phyloP scores from a whole-genome alignment of 2,329 filamentous ascomycete species.

The Apiospora kogelbergensis region DNA sequence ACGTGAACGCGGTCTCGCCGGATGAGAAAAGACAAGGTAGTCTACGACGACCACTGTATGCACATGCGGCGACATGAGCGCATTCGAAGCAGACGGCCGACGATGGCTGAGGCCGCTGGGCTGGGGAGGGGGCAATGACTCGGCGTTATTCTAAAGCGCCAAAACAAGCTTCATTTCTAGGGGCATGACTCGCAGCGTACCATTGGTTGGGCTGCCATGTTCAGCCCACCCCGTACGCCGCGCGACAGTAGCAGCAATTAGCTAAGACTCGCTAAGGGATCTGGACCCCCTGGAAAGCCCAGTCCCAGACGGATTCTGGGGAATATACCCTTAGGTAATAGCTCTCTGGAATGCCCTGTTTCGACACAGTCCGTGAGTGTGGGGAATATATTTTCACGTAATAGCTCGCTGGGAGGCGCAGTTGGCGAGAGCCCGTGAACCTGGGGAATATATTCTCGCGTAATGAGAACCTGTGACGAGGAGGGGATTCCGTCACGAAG shows the following conservation, averaged over 20 bases:
- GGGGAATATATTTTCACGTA: not conserved
- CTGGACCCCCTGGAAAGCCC: not conserved
- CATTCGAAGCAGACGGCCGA: not conserved
- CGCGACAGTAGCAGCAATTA: not conserved
- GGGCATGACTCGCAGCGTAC: not conserved
- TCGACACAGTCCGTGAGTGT: not conserved
- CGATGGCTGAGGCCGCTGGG: not conserved
- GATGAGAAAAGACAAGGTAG: not conserved
- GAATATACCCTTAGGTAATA: not conserved
- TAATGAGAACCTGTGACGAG: not conserved
- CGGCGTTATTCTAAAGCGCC: not conserved
- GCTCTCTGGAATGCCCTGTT: too few species aligned
- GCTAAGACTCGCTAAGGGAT: not conserved
- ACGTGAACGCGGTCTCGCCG: not conserved
- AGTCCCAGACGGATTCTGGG: not conserved
- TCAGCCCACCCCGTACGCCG: not conserved
- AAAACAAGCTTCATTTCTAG: slow-evolving; percentile 3
- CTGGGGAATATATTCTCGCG: slow-evolving; percentile 2
- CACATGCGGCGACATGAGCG: not conserved
- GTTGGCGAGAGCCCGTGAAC: not conserved
- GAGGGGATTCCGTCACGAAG: not conserved
- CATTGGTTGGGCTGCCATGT: not conserved
- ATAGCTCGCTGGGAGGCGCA: not conserved
- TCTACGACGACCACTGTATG: not conserved
- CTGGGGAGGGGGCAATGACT: not conserved